Evolutionary conservation across 1,139 yeast genomes (phyloP).

Genomic region (Kazachstania sp.): DNA sequence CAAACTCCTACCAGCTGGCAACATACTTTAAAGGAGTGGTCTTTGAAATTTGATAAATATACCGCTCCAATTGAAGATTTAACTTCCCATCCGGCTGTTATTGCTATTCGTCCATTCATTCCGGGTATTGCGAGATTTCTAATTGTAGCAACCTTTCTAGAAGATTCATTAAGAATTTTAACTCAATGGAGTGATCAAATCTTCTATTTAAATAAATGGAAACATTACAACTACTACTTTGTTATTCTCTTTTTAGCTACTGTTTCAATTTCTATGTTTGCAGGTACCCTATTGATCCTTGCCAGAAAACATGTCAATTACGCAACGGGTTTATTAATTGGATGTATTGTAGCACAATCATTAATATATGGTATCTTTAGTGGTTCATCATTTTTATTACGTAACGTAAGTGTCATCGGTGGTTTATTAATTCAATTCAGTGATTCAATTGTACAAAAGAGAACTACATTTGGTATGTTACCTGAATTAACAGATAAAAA

Average conservation of each 20-base stretch:
- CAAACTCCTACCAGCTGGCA: background rate
- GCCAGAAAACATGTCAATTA: slow-evolving; percentile 59
- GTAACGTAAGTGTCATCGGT: slow-evolving; percentile 87
- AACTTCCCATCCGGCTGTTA: slow-evolving; percentile 34
- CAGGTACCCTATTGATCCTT: slow-evolving; percentile 65
- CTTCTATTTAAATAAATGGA: slow-evolving; percentile 69
- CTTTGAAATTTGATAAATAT: slow-evolving; percentile 1
- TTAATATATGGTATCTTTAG: slow-evolving; percentile 79
- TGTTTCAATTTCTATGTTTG: slow-evolving; percentile 63
- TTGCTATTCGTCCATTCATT: slow-evolving; percentile 52
- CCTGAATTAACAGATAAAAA: slow-evolving; percentile 73
- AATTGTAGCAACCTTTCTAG: slow-evolving; percentile 89
- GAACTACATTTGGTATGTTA: slow-evolving; percentile 78
- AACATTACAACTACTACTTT: slow-evolving; percentile 70
- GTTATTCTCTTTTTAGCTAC: slow-evolving; percentile 59
- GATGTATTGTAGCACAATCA: slow-evolving; percentile 78
- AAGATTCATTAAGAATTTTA: slow-evolving; percentile 76
- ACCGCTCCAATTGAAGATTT: slow-evolving; percentile 30
- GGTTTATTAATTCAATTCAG: slow-evolving; percentile 84
- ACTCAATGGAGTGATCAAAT: slow-evolving; percentile 92
- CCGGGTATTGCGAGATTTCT: slow-evolving; percentile 85
- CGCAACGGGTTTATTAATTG: slow-evolving; percentile 62
- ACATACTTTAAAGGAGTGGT: background rate
- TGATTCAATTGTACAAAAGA: slow-evolving; percentile 73
- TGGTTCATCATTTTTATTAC: slow-evolving; percentile 70